These are phyloP conservation scores for Cystobasidium slooffiae DNA, from an alignment of 1,284 basidiomycete species.

Conservation along the genomic window DNA sequence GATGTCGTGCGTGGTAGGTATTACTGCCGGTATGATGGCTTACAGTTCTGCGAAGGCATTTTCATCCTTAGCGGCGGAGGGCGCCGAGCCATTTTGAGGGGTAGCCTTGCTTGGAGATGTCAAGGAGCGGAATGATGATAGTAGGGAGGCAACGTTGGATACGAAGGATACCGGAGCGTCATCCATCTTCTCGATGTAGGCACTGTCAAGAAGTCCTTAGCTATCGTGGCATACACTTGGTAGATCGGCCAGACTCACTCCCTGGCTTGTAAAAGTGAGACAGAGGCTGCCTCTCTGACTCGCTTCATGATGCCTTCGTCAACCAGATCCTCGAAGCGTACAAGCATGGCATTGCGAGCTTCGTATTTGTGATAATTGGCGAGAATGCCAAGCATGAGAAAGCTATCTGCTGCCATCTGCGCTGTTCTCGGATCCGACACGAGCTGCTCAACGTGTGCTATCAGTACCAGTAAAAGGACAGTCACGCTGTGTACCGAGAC, in stretches of 20 bases:
- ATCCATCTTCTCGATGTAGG: constrained; percentile 49
- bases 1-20: background rate
- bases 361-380: constrained; percentile 53
- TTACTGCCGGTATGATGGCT: background rate
- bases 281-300: constrained; percentile 20
- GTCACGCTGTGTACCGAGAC: constrained; percentile 19
- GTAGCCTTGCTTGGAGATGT: constrained; percentile 38
- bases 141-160: constrained; percentile 48
- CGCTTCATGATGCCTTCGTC: constrained; percentile 53
- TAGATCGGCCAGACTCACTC: constrained; percentile 16
- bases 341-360: constrained; percentile 52
- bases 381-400: constrained; percentile 52
- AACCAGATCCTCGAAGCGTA: constrained; percentile 54
- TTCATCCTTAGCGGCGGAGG: constrained; percentile 30
- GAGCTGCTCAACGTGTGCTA: constrained; percentile 30
- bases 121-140: constrained; percentile 43
- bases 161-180: constrained; percentile 49
- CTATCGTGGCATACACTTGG: background rate
- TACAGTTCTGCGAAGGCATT: constrained; percentile 32
- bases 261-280: constrained; percentile 23
- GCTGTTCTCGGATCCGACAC: constrained; percentile 45
- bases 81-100: background rate
- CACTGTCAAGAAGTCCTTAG: constrained; percentile 1
- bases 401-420: constrained; percentile 44
- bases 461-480: constrained; percentile 2